phyloP scores from a whole-genome alignment of 352 stramenopile species.

The Phytophthora idaei region DNA sequence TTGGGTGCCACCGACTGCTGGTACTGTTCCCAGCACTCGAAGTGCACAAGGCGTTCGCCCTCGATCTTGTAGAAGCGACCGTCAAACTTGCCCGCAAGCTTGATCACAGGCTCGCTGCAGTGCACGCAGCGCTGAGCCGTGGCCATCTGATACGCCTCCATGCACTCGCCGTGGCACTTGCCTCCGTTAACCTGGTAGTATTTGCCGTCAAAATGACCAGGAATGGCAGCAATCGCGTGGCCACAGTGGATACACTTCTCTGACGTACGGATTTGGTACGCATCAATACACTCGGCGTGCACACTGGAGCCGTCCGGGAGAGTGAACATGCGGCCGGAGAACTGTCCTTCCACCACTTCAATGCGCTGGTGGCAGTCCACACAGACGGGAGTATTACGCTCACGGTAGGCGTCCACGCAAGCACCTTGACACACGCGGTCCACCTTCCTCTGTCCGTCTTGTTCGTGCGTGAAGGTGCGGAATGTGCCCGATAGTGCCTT shows the following conservation, averaged over 20 bases:
- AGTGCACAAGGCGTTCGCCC: slow-evolving; percentile 72
- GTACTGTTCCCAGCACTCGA: slow-evolving; percentile 88
- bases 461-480: slow-evolving; percentile 66
- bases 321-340: slow-evolving; percentile 83
- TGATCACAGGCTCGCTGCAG: slow-evolving; percentile 71
- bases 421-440: slow-evolving; percentile 80
- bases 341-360: slow-evolving; percentile 71
- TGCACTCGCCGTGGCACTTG: slow-evolving; percentile 86
- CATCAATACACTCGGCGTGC: slow-evolving; percentile 86
- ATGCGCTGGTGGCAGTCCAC: slow-evolving; percentile 80
- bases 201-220: slow-evolving; percentile 76
- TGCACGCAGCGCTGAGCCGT: slow-evolving; percentile 80
- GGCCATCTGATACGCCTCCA: slow-evolving; percentile 74
- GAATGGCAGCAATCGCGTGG: slow-evolving; percentile 77
- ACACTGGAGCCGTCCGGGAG: slow-evolving; percentile 76
- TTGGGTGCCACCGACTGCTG: slow-evolving; percentile 74
- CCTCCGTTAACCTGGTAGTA: slow-evolving; percentile 79
- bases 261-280: slow-evolving; percentile 81
- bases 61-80: slow-evolving; percentile 89
- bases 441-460: slow-evolving; percentile 58
- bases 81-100: slow-evolving; percentile 73
- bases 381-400: slow-evolving; percentile 77
- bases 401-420: slow-evolving; percentile 74
- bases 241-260: slow-evolving; percentile 86
- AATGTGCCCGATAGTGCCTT: slow-evolving; percentile 66